Evolutionary conservation across 2,329 filamentous ascomycete genomes (phyloP), one percentile per base, ranked within the genome.

Genomic region (Ascochyta rabiei): DNA sequence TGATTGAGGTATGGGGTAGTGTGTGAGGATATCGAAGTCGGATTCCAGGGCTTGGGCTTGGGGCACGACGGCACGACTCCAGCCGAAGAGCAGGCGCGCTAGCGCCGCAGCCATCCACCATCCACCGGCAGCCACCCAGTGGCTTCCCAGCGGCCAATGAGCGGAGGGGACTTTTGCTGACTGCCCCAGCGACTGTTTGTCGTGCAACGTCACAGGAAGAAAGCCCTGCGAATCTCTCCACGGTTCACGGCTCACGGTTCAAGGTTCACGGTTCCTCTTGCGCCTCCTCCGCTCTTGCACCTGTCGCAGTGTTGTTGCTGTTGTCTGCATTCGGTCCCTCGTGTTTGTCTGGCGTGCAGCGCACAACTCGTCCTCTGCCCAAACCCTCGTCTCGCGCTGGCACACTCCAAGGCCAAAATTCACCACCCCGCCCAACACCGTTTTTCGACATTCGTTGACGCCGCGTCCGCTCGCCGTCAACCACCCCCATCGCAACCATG

Each of bases 401-500:
- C 57, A 57, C 62, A 63, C 59, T 57, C 48, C 34, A 48, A 28
- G 52, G 35, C 54, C 57, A 64, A 59, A 63, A 59, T 66, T 38
- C 55, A 48, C 33, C 55, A 51, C 55, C 60, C 59, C 62, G 52
- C 57, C 61, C 53, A 56, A 54, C 28, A 49, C 49, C 46, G 48
- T n/a, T 39, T 13, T 57, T 56, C 51, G 56, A 60, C 46, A 30
- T 37, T 46, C 39, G 38, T 39, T 52, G 51, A 52, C 39, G 42
- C 53, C 44, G 53, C 43, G 44, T 48, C 49, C 41, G 48, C 45
- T 45, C 55, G 46, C 43, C 57, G 44, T 44, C 51, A 53, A 44
- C 59, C 50, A 50, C 63, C 64, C 63, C 64, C 56, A 63, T 55
- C 66, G 63, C 64, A 56, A 63, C 55, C 66, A 96, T 96, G 92